phyloP scores from a whole-genome alignment of 495 filamentous ascomycete genomes.

The Penicillium silybi region DNA sequence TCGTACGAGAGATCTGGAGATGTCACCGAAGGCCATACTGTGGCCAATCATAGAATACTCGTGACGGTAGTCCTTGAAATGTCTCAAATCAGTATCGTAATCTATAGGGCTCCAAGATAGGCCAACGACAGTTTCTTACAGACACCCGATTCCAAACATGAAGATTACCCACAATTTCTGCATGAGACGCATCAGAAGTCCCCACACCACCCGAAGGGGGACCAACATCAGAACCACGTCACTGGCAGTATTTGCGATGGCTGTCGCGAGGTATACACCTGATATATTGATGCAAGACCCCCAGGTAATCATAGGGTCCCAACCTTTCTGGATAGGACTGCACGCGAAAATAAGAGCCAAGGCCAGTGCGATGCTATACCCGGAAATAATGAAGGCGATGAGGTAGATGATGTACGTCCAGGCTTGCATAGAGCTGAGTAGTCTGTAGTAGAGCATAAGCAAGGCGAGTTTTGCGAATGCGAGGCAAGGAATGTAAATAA shows the following conservation, averaged over 20 bases:
- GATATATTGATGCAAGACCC: slow-evolving; percentile 31
- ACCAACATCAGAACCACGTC: slow-evolving; percentile 36
- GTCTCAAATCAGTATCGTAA: not conserved
- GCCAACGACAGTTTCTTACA: not conserved
- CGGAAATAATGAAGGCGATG: slow-evolving; percentile 14
- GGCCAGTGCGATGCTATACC: slow-evolving; percentile 27
- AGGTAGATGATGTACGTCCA: not conserved
- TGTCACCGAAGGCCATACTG: slow-evolving; percentile 10
- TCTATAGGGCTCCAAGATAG: not conserved
- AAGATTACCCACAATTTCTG: slow-evolving; percentile 19
- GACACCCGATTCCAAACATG: slow-evolving; percentile 15
- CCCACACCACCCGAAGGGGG: slow-evolving; percentile 27
- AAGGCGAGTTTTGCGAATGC: slow-evolving; percentile 31
- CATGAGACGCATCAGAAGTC: slow-evolving; percentile 14
- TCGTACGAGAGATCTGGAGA: slow-evolving; percentile 6
- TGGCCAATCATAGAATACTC: slow-evolving; percentile 12
- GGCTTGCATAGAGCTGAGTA: not conserved
- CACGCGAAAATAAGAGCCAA: slow-evolving; percentile 39
- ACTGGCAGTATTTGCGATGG: slow-evolving; percentile 36
- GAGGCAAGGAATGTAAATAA: slow-evolving; percentile 33
- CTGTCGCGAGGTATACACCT: slow-evolving; percentile 33
- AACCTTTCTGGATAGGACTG: slow-evolving; percentile 30
- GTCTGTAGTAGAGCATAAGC: slow-evolving; percentile 28
- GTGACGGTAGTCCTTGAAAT: slow-evolving; percentile 7
- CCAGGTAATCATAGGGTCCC: slow-evolving; percentile 21